phyloP scores from a whole-genome alignment of 192 early-diverging fungal species.

The Backusella parvicylindrica region DNA sequence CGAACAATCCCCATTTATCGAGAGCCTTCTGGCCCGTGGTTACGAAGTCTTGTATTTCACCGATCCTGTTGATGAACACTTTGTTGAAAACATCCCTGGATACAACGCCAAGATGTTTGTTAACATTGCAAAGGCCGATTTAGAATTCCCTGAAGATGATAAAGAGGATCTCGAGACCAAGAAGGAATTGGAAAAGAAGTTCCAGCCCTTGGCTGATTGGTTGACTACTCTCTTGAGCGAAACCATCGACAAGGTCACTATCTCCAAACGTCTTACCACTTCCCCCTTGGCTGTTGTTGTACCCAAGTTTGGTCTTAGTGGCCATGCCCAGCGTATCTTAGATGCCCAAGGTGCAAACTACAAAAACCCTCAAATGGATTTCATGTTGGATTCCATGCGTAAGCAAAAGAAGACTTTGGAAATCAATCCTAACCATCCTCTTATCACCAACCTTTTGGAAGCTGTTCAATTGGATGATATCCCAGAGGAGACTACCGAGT shows the following conservation, averaged over 20 bases:
- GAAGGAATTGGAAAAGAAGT: conserved; percentile 49
- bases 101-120: conserved; percentile 78
- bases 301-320: conserved; percentile 57
- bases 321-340: conserved; percentile 61
- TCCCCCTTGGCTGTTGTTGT: conserved; percentile 75
- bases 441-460: conserved; percentile 53
- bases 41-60: conserved; percentile 86
- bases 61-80: conserved; percentile 74
- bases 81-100: conserved; percentile 65
- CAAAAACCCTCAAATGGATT: conserved; percentile 40
- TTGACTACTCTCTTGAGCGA: conserved; percentile 45
- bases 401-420: conserved; percentile 63
- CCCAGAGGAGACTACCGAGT: conserved; percentile 42
- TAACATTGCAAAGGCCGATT: conserved; percentile 67
- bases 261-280: conserved; percentile 76
- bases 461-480: conserved; percentile 42
- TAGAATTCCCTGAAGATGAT: conserved; percentile 61
- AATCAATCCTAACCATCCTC: conserved; percentile 65
- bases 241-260: conserved; percentile 50
- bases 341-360: conserved; percentile 43
- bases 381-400: conserved; percentile 43
- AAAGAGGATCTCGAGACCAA: conserved; percentile 43
- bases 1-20: conserved; percentile 86
- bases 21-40: conserved; percentile 81
- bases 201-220: conserved; percentile 56